phyloP scores from a whole-genome alignment of 2,329 filamentous ascomycete species.

The Chrysosporium keratinophilum region DNA sequence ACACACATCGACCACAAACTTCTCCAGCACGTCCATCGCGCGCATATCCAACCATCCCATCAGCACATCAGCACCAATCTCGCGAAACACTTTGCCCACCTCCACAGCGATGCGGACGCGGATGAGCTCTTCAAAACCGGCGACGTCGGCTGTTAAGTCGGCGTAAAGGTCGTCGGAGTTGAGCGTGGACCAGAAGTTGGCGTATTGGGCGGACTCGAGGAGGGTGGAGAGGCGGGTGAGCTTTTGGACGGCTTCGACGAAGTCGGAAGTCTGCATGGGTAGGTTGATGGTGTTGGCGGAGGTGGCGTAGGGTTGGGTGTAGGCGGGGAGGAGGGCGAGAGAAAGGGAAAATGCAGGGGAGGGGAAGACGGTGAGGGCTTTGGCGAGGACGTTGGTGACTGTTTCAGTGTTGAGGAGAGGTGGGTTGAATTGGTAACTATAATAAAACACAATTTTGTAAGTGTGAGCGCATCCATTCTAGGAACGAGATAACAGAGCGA shows the following conservation, averaged over 20 bases:
- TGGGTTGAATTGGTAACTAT: constrained; percentile 98
- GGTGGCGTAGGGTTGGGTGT: constrained; percentile 56
- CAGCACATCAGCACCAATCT: constrained; percentile 57
- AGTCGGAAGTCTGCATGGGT: constrained; percentile 34
- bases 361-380: constrained; percentile 93
- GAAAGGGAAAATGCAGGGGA: constrained; percentile 89
- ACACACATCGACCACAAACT: constrained; percentile 75
- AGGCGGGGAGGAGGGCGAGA: constrained; percentile 83
- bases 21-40: constrained; percentile 55
- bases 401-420: constrained; percentile 94
- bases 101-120: constrained; percentile 81
- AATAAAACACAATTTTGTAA: constrained; percentile 2
- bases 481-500: not conserved
- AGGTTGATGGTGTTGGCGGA: constrained; percentile 40
- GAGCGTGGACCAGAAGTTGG: constrained; percentile 82
- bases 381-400: constrained; percentile 98
- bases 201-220: constrained; percentile 83
- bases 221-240: constrained; percentile 73
- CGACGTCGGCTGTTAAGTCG: constrained; percentile 86
- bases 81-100: constrained; percentile 68
- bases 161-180: constrained; percentile 93
- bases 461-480: not conserved
- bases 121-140: constrained; percentile 89
- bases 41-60: constrained; percentile 65
- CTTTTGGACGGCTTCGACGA: constrained; percentile 85